A percentile compares a stretch with the other conserved stretches of the same genome.
These are phyloP conservation scores for Vicia faba DNA, from an alignment of 306 rosid genomes.

Conservation along the genomic window DNA sequence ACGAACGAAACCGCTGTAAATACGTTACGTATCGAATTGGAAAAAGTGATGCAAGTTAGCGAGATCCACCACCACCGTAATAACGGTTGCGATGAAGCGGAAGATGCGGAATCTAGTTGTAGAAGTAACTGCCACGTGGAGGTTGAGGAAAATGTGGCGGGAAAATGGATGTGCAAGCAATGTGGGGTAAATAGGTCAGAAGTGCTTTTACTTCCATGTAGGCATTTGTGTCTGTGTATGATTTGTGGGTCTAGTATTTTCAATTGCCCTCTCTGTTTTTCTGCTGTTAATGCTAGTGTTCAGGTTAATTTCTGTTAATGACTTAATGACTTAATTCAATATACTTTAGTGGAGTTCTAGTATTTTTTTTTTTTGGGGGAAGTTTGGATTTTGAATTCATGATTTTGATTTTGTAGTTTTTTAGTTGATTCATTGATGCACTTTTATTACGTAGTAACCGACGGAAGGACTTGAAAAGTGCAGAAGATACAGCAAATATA, in stretches of 20 bases:
- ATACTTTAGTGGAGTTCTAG: too few relatives aligned
- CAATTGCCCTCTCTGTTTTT: constrained; percentile 67
- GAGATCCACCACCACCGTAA: constrained; percentile 15
- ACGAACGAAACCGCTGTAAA: constrained; percentile 72
- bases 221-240: constrained; percentile 82
- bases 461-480: too few relatives aligned
- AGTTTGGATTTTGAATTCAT: too few relatives aligned
- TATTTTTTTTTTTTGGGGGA: not conserved
- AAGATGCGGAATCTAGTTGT: constrained; percentile 59
- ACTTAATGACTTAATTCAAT: too few relatives aligned
- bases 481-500: too few relatives aligned
- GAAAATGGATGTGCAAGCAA: constrained; percentile 49
- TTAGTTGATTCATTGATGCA: too few relatives aligned
- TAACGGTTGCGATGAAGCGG: not conserved
- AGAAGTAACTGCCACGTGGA: constrained; percentile 43
- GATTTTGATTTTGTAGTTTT: not conserved
- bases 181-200: constrained; percentile 66
- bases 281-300: constrained; percentile 62
- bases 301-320: constrained; percentile 77
- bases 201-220: constrained; percentile 79
- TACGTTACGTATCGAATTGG: constrained; percentile 54
- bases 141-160: not conserved
- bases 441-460: too few relatives aligned
- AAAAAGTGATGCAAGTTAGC: constrained; percentile 54
- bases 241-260: constrained; percentile 63